These are phyloP conservation scores for Cutaneotrichosporon daszewskae DNA, from an alignment of 1,284 basidiomycete species.

Conservation along the genomic window DNA sequence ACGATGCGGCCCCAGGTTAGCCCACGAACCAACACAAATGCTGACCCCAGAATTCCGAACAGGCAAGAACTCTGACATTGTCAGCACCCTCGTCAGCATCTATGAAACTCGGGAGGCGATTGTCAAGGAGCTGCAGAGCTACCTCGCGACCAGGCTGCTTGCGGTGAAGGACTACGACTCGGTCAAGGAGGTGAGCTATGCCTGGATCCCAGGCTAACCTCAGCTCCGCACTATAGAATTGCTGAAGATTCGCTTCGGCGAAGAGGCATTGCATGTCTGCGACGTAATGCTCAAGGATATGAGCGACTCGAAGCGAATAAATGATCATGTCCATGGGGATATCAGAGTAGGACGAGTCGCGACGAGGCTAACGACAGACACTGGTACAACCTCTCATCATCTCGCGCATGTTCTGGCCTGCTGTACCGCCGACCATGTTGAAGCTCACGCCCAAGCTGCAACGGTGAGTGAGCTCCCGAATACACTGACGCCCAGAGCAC, in stretches of 20 bases:
- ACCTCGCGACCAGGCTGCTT: slow-evolving; percentile 76
- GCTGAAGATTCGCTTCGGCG: slow-evolving; percentile 87
- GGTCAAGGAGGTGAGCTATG: slow-evolving; percentile 71
- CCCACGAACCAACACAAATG: neutral
- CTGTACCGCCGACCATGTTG: slow-evolving; percentile 65
- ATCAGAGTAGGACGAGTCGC: slow-evolving; percentile 55
- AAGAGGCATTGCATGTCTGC: slow-evolving; percentile 80
- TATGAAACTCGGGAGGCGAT: slow-evolving; percentile 92
- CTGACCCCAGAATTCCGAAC: slow-evolving; percentile 67
- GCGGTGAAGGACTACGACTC: slow-evolving; percentile 70
- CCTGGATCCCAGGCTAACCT: too few relatives aligned
- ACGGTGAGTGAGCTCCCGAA: slow-evolving; percentile 51
- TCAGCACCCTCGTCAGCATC: slow-evolving; percentile 90
- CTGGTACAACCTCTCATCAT: slow-evolving; percentile 80
- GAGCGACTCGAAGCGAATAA: slow-evolving; percentile 82
- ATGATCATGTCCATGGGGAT: slow-evolving; percentile 73
- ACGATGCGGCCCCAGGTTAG: slow-evolving; percentile 83
- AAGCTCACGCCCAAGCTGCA: slow-evolving; percentile 76
- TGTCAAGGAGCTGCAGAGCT: slow-evolving; percentile 82
- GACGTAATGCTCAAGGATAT: slow-evolving; percentile 96
- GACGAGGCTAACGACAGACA: slow-evolving; percentile 51
- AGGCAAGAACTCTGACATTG: slow-evolving; percentile 79
- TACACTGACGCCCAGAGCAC: slow-evolving; percentile 53
- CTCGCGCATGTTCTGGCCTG: slow-evolving; percentile 88
- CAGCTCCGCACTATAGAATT: slow-evolving; percentile 87